Evolutionary conservation across 176 grass and related monocot species (phyloP).

Genomic region (Oryza officinalis): DNA sequence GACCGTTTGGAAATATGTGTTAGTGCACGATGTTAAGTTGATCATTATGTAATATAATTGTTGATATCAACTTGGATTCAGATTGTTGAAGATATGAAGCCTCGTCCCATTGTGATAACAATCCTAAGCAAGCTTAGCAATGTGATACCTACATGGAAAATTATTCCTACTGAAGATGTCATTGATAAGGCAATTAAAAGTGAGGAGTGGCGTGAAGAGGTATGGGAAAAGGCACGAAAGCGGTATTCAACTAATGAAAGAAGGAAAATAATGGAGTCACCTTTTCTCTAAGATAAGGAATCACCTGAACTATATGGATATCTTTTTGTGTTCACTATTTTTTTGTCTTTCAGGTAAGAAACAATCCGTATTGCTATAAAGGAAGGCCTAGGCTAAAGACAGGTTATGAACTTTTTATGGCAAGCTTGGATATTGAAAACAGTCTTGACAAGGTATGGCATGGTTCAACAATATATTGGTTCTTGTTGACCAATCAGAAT

Average conservation of each 20-base stretch:
- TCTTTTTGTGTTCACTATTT: too few relatives aligned
- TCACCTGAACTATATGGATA: too few relatives aligned
- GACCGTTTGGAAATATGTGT: background rate
- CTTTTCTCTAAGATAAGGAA: too few relatives aligned
- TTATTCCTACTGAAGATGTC: constrained; percentile 60
- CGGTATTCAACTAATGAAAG: background rate
- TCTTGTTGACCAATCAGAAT: background rate
- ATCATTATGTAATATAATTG: background rate
- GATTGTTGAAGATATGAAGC: constrained; percentile 76
- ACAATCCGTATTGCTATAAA: constrained; percentile 71
- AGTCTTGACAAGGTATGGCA: constrained; percentile 60
- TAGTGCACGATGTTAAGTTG: background rate
- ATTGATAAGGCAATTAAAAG: constrained; percentile 62
- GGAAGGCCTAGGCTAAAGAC: constrained; percentile 67
- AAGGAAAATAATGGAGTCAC: background rate
- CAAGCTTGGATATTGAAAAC: constrained; percentile 65
- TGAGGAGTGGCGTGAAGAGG: constrained; percentile 53
- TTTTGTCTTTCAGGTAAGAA: constrained; percentile 41
- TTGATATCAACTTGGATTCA: background rate
- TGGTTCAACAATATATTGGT: background rate
- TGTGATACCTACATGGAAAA: constrained; percentile 65
- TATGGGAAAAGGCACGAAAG: background rate
- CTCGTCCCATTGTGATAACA: constrained; percentile 49
- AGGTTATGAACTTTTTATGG: constrained; percentile 52
- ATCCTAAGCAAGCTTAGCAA: constrained; percentile 48